Base-by-base conservation (phyloP, 2,329 filamentous ascomycete genomes). In the Colletotrichum horii region DNA sequence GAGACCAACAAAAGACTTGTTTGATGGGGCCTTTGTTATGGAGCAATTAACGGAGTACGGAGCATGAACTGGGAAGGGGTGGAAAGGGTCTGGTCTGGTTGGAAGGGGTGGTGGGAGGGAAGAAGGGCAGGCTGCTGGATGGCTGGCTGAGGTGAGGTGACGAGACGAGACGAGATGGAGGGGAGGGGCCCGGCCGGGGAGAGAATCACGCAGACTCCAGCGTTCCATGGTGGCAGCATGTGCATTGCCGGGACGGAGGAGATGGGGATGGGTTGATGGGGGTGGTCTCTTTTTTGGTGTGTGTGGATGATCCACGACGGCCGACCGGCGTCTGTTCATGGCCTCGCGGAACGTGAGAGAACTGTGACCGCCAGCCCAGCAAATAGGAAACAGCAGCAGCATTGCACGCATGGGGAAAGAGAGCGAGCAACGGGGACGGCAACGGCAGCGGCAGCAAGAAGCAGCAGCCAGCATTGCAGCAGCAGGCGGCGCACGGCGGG, bases 121-220 rank as follows among this genome's bases (percentile, higher is more conserved):
- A 16, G 15, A 66, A 32, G 48, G 22, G 36, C 62, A 30, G 62
- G 36, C 62, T 66, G 52, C 30, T 58, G 66, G 52, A 58, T 68
- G 71, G 71, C 56, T 70, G 71, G 66, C 48, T 32, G 71, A 74
- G 67, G 61, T 70, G 71, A 74, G 67, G 68, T 70, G 67, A 71
- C 34, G 61, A 65, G 66, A 43, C 43, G 52, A 61, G 58, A 74
- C 52, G 60, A 48, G 22, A 66, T 66, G 64, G 43, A 55, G 65
- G 71, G 34, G 66, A 38, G 66, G 55, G 66, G 65, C 65, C 65
- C 55, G 52, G 66, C 22, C 52, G 66, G 52, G 55, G 34, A 48
- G 66, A 60, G 69, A 68, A 61, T 75, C 73, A 75, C 73, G 43
- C 56, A 32, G 36, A 48, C 43, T 75, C 73, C 69, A 67, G 73